Evolutionary conservation across 2,329 filamentous ascomycete genomes (phyloP).

Genomic region (Ascochyta lentis): DNA sequence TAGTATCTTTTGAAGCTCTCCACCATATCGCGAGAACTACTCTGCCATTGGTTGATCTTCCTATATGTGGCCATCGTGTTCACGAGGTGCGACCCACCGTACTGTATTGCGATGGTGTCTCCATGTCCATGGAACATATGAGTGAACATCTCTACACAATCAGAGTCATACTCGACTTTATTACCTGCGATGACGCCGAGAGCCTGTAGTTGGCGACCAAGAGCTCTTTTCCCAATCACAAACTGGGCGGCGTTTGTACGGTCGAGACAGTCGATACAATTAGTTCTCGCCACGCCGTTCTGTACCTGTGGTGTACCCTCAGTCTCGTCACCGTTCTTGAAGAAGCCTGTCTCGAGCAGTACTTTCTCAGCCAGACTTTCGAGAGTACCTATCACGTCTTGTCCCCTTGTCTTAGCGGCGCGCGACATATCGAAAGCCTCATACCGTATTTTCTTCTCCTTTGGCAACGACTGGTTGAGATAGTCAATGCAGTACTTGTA

Average conservation of each 20-base stretch:
- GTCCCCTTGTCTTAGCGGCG: slow-evolving; percentile 86
- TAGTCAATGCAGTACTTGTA: slow-evolving; percentile 89
- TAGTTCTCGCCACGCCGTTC: slow-evolving; percentile 91
- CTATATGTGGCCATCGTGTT: slow-evolving; percentile 99
- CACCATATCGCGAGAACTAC: slow-evolving; percentile 96
- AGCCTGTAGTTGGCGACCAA: slow-evolving; percentile 90
- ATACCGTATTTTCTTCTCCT: slow-evolving; percentile 85
- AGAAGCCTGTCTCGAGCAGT: slow-evolving; percentile 85
- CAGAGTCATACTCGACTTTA: slow-evolving; percentile 88
- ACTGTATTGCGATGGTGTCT: slow-evolving; percentile 96
- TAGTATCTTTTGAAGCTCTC: slow-evolving; percentile 99
- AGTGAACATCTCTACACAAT: slow-evolving; percentile 94
- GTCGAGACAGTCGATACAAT: slow-evolving; percentile 97
- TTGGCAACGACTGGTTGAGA: slow-evolving; percentile 90
- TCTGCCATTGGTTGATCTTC: slow-evolving; percentile 99
- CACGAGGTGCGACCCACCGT: slow-evolving; percentile 94
- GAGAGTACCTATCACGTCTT: slow-evolving; percentile 92
- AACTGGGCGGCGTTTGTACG: slow-evolving; percentile 98
- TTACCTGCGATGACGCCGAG: slow-evolving; percentile 83
- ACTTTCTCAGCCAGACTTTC: slow-evolving; percentile 91
- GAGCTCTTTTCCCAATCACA: slow-evolving; percentile 91
- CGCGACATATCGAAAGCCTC: slow-evolving; percentile 98
- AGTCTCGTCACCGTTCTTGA: slow-evolving; percentile 83
- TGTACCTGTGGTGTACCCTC: slow-evolving; percentile 74
- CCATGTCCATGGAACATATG: slow-evolving; percentile 98